phyloP scores from a whole-genome alignment of 805 yeast species.

The Candida germanica region DNA sequence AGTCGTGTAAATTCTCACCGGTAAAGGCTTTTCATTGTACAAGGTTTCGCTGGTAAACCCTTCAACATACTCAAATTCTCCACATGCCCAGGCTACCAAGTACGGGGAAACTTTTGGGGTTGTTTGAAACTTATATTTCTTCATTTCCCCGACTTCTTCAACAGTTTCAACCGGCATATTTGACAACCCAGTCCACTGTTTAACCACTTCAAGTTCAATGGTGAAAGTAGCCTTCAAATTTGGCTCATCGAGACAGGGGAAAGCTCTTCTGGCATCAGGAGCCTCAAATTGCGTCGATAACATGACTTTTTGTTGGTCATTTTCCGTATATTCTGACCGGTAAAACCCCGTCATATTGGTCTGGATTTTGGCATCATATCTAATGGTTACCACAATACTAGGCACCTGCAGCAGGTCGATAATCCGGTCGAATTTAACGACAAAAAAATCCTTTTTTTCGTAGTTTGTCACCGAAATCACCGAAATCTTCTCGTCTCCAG shows the following conservation, averaged over 20 bases:
- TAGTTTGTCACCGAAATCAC: constrained; percentile 19
- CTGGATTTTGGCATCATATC: constrained; percentile 45
- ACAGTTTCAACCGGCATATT: constrained; percentile 41
- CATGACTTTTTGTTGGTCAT: constrained; percentile 37
- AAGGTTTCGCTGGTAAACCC: constrained; percentile 38
- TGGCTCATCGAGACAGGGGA: constrained; percentile 60
- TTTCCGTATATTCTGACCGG: constrained; percentile 41
- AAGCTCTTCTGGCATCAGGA: constrained; percentile 56
- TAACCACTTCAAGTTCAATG: constrained; percentile 36
- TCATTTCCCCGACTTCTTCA: constrained; percentile 10
- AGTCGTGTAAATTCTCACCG: constrained; percentile 51
- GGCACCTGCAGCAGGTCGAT: constrained; percentile 19
- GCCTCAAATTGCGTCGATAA: constrained; percentile 58
- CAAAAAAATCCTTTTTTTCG: constrained; percentile 60
- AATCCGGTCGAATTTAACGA: constrained; percentile 50
- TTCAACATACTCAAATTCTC: constrained; percentile 55
- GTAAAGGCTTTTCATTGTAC: constrained; percentile 38
- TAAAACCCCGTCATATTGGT: constrained; percentile 59
- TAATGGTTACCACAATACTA: constrained; percentile 24
- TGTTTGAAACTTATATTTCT: constrained; percentile 37
- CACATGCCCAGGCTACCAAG: constrained; percentile 57
- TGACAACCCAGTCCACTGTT: constrained; percentile 39
- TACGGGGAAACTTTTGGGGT: constrained; percentile 57
- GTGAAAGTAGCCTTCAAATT: constrained; percentile 53
- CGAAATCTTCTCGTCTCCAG: constrained; percentile 17